phyloP scores from a whole-genome alignment of 2,329 filamentous ascomycete species.

The Microdochium nivale region DNA sequence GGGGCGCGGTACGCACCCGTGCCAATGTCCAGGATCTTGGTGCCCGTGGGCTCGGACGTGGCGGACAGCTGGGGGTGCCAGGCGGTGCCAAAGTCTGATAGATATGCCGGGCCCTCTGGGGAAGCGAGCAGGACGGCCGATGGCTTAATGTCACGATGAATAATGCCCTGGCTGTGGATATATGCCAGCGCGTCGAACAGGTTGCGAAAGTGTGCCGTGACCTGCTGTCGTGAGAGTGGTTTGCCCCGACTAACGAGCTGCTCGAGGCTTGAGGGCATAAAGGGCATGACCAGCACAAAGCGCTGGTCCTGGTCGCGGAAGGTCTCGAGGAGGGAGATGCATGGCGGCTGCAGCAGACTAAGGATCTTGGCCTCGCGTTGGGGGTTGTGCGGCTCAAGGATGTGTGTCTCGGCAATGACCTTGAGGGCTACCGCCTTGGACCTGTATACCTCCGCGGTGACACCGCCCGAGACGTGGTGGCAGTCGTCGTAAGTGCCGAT shows the following conservation, averaged over 20 bases:
- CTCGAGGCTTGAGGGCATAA: slow-evolving; percentile 64
- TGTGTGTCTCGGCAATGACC: slow-evolving; percentile 66
- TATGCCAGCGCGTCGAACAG: slow-evolving; percentile 62
- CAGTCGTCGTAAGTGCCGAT: slow-evolving; percentile 49
- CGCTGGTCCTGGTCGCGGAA: slow-evolving; percentile 64
- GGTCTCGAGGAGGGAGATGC: slow-evolving; percentile 62
- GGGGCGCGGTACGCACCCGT: slow-evolving; percentile 87
- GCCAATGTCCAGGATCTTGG: slow-evolving; percentile 87
- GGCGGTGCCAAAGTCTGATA: slow-evolving; percentile 89
- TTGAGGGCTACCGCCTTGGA: slow-evolving; percentile 64
- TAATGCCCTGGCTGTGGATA: slow-evolving; percentile 67
- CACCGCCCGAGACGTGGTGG: slow-evolving; percentile 51
- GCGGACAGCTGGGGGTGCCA: slow-evolving; percentile 60
- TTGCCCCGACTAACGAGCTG: slow-evolving; percentile 48
- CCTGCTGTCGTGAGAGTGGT: slow-evolving; percentile 19
- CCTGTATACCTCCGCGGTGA: slow-evolving; percentile 79
- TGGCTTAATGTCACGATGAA: slow-evolving; percentile 92
- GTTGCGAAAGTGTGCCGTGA: slow-evolving; percentile 47
- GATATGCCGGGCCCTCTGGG: slow-evolving; percentile 60
- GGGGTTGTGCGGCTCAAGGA: slow-evolving; percentile 76
- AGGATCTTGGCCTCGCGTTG: slow-evolving; percentile 73
- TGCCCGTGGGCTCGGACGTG: slow-evolving; percentile 50
- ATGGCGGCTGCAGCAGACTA: slow-evolving; percentile 40
- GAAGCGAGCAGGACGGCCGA: slow-evolving; percentile 73
- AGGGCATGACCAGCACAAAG: slow-evolving; percentile 79